phyloP scores from a whole-genome alignment of 352 stramenopile species.

The Thraustochytrium striatum region DNA sequence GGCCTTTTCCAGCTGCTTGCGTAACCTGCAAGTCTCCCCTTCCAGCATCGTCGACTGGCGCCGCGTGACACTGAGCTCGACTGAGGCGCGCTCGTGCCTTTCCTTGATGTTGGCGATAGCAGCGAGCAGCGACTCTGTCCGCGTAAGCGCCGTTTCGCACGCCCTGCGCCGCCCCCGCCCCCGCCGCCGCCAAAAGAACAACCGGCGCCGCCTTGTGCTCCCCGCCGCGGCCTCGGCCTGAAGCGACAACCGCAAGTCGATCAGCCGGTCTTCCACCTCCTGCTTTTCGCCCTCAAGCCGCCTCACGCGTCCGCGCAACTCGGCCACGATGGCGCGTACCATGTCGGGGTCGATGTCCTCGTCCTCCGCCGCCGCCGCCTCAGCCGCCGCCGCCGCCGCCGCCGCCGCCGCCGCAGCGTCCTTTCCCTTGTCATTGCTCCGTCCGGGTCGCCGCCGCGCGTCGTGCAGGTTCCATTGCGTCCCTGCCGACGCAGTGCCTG shows the following conservation, averaged over 20 bases:
- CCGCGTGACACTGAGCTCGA: not conserved
- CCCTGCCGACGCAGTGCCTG: not conserved
- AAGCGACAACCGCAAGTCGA: not conserved
- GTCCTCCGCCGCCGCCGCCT: too few species aligned
- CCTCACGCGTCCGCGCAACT: not conserved
- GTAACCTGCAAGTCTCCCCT: not conserved
- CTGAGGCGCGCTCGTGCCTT: not conserved
- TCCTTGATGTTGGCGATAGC: not conserved
- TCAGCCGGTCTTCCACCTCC: not conserved
- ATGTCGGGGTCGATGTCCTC: not conserved
- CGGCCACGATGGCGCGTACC: not conserved
- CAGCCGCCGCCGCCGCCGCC: too few species aligned
- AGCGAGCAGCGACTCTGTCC: not conserved
- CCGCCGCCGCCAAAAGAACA: not conserved
- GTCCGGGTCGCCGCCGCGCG: not conserved
- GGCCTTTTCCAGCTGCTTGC: not conserved
- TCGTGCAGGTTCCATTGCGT: not conserved
- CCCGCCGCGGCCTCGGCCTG: not conserved
- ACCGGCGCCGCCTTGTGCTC: not conserved
- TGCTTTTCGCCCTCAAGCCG: not conserved
- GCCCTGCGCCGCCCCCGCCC: not conserved
- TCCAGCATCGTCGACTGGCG: not conserved
- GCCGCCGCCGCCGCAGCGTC: too few species aligned
- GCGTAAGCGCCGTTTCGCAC: not conserved
- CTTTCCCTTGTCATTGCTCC: too few species aligned